Evolutionary conservation across 139 green algal species (phyloP).

Genomic region (Eudorina sp.): DNA sequence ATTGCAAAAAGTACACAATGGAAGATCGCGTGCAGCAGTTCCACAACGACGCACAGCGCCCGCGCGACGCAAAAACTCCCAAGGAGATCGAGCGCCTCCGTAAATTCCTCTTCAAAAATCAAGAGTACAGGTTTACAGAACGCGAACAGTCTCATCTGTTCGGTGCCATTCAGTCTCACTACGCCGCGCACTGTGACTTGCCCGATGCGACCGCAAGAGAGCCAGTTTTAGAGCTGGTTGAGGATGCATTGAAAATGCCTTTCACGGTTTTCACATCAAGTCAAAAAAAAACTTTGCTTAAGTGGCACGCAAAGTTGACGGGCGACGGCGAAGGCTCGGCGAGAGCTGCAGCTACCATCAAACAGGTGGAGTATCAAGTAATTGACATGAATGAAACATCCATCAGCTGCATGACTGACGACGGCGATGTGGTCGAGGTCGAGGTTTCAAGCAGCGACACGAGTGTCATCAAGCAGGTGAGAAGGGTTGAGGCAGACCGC

Average conservation of each 20-base stretch:
- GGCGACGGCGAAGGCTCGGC: neutral
- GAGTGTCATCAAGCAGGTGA: neutral
- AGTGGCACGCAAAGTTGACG: conserved; percentile 31
- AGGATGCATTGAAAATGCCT: conserved; percentile 48
- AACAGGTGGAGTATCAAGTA: neutral
- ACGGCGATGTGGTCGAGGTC: conserved; percentile 21
- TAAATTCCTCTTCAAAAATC: conserved; percentile 49
- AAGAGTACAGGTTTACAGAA: conserved; percentile 48
- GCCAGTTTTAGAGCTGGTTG: conserved; percentile 18
- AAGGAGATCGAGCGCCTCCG: conserved; percentile 25
- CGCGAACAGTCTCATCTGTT: conserved; percentile 39
- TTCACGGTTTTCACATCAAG: conserved; percentile 46
- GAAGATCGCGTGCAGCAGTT: conserved; percentile 40
- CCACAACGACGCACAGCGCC: conserved; percentile 14
- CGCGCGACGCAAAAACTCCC: neutral
- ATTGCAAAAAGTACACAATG: neutral
- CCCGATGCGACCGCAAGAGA: neutral
- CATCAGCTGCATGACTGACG: conserved; percentile 31
- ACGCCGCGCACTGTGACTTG: neutral
- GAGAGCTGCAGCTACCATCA: neutral
- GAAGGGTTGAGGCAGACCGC: too few relatives aligned
- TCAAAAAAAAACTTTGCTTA: conserved; percentile 44
- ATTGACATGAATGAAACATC: neutral
- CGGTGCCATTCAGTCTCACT: neutral
- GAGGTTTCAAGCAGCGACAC: neutral